Percentiles rank a stretch among this genome's conserved stretches.
Conservation (phyloP, 176 grass and related monocot species). For the Avena eriantha region DNA sequence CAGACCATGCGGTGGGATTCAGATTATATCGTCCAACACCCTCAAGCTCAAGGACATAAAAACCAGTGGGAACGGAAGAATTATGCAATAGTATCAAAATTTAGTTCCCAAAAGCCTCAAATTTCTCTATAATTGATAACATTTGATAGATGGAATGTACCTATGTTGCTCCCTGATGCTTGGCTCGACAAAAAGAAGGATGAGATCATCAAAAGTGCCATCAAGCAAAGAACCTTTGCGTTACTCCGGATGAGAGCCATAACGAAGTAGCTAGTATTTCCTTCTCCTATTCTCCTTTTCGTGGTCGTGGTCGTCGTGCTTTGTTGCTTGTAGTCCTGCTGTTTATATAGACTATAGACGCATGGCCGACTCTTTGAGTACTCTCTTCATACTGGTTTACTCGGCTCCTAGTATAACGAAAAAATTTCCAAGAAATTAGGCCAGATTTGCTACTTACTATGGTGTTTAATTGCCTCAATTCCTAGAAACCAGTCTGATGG, state of each 20-base stretch:
- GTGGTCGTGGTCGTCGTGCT: not conserved
- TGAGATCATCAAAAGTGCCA: constrained; percentile 1
- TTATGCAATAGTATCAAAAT: too few species aligned
- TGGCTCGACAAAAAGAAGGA: not conserved
- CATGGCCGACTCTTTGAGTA: not conserved
- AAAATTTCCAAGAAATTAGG: too few species aligned
- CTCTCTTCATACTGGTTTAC: too few species aligned
- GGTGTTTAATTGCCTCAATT: too few species aligned
- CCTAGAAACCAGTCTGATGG: too few species aligned
- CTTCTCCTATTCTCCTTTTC: not conserved
- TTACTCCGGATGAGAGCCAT: not conserved
- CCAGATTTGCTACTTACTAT: too few species aligned
- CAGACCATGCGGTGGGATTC: not conserved
- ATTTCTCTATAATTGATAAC: not conserved
- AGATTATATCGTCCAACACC: too few species aligned
- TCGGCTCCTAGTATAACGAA: too few species aligned
- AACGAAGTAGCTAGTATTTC: not conserved
- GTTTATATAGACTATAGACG: not conserved
- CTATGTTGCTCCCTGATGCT: not conserved
- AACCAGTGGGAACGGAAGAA: too few species aligned
- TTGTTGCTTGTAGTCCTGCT: not conserved
- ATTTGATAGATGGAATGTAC: not conserved
- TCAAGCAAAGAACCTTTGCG: not conserved
- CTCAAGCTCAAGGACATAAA: too few species aligned
- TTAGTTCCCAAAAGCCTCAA: too few species aligned